These are phyloP conservation scores for Psophocarpus tetragonolobus DNA, from an alignment of 306 rosid species.

Conservation along the genomic window DNA sequence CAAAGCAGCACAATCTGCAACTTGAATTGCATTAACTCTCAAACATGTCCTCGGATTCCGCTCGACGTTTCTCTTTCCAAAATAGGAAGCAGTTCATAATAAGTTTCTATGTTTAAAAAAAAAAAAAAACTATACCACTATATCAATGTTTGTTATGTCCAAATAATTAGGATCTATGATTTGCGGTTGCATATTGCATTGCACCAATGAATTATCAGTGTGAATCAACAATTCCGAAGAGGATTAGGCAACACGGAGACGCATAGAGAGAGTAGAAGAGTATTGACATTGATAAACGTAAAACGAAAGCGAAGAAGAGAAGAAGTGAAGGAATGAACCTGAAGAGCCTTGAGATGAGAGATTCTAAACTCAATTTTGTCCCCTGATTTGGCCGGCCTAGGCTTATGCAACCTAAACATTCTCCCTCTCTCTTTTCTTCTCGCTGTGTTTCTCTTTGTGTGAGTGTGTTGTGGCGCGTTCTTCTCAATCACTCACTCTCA, in stretches of 20 bases:
- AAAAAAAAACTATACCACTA: neutral
- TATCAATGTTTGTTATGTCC: neutral
- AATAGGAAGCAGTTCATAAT: neutral
- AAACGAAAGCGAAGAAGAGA: neutral
- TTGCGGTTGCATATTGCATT: neutral
- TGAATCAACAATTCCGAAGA: constrained; percentile 4
- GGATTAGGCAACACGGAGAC: constrained; percentile 3
- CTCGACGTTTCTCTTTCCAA: constrained; percentile 8
- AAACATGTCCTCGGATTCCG: neutral
- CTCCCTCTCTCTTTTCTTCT: constrained; percentile 2
- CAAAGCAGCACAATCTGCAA: constrained; percentile 9
- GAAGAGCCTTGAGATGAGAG: constrained; percentile 58
- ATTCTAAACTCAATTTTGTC: constrained; percentile 56
- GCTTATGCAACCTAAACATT: constrained; percentile 84
- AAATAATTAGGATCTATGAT: constrained; percentile 7
- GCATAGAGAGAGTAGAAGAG: neutral
- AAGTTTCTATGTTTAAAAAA: neutral
- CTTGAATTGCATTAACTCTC: constrained; percentile 25
- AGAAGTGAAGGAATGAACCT: constrained; percentile 35
- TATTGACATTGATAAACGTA: neutral
- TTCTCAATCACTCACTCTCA: constrained; percentile 21
- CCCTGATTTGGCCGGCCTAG: constrained; percentile 57
- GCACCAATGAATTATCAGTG: neutral
- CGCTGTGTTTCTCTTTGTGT: neutral
- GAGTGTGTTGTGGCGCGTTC: neutral